A percentile compares a stretch with the other conserved stretches of the same genome.
phyloP scores from a whole-genome alignment of 805 yeast species.

The Teunomyces lycoperdinae region DNA sequence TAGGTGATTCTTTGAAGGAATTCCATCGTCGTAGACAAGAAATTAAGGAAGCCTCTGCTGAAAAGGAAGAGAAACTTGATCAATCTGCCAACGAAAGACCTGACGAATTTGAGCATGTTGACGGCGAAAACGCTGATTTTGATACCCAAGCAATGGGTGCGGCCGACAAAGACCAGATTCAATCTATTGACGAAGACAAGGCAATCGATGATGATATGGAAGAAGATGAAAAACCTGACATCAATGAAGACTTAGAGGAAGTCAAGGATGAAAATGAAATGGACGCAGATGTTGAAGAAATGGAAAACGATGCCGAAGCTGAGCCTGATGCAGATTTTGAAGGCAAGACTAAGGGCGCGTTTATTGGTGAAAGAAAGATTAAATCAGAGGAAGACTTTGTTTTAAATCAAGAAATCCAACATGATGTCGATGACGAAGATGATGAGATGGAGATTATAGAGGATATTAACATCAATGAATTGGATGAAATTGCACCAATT shows the following conservation, averaged over 20 bases:
- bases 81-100: constrained; percentile 64
- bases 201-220: constrained; percentile 70
- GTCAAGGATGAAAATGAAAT: constrained; percentile 19
- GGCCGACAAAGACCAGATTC: constrained; percentile 76
- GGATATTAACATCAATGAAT: constrained; percentile 7
- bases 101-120: constrained; percentile 82
- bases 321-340: constrained; percentile 45
- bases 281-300: constrained; percentile 24
- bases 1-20: constrained; percentile 90
- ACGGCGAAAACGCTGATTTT: constrained; percentile 70
- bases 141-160: constrained; percentile 94
- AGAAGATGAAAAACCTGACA: constrained; percentile 5
- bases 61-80: constrained; percentile 40
- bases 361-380: constrained; percentile 45
- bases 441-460: constrained; percentile 9
- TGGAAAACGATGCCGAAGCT: constrained; percentile 27
- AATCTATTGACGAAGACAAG: constrained; percentile 72
- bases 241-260: constrained; percentile 13
- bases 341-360: constrained; percentile 50
- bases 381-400: constrained; percentile 27
- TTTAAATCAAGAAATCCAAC: constrained; percentile 19
- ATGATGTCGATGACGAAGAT: constrained; percentile 15
- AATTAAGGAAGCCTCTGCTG: constrained; percentile 61
- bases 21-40: constrained; percentile 89
- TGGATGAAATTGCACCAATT: constrained; percentile 42